Base-by-base conservation (phyloP, 2,329 filamentous ascomycete genomes). In the Kalaharituber pfeilii region DNA sequence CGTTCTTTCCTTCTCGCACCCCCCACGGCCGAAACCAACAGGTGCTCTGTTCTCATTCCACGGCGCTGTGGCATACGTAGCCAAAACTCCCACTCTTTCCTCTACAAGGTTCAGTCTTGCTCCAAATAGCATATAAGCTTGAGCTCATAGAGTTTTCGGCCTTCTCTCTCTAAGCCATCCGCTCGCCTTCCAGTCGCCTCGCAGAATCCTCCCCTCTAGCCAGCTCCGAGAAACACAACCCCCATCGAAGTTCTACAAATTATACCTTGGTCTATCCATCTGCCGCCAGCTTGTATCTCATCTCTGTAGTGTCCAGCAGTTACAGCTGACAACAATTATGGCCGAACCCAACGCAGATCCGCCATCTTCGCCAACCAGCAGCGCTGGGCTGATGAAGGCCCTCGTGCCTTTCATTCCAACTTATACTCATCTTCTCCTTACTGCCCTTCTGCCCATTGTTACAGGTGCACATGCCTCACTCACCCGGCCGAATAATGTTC, bases 381-480 rank as follows among this genome's bases (percentile, higher is more conserved):
- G n/a, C 5, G 9, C 30, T n/a, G 24, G 42, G 18, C 11, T 22
- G 5, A 2, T 47, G n/a, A 22, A 3, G 13, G 15, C 22, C 42
- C 20, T 50, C 11, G 11, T 27, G n/a, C 54, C 56, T 11, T 49
- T 56, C 22, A 49, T 62, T 22, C 60, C 59, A 18, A 61, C 59
- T 22, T 62, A 62, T 33, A 25, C 52, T 26, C 60, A 62, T 42
- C 54, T 62, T 11, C 53, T 62, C 6, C 28, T 59, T 39, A 55
- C 58, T 50, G 57, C 60, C 33, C 50, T 62, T n/a, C 29, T 62
- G 11, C 60, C 60, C 26, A 60, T 62, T 18, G 53, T 52, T 26
- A 51, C 60, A 18, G 60, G 57, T 15, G 54, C 60, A 11, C 56
- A 60, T 29, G 59, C 59, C 24, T 62, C 60, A 36, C 58, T 62